phyloP scores from a whole-genome alignment of 768 basidiomycete species.

The Leccinum ochraceum region DNA sequence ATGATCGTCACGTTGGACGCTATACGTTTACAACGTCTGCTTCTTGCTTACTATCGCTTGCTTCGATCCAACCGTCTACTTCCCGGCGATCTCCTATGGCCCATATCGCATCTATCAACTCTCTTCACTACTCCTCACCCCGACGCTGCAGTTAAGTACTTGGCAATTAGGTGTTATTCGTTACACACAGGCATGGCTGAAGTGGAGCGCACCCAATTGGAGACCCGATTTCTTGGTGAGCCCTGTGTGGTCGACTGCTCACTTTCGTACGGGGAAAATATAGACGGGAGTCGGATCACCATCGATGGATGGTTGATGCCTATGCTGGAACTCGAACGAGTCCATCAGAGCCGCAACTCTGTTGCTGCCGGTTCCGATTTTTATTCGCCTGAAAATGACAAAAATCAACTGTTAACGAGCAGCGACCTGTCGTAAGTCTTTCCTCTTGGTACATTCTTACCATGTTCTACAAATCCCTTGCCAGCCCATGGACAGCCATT shows the following conservation, averaged over 20 bases:
- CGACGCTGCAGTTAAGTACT: constrained; percentile 61
- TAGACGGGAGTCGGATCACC: constrained; percentile 44
- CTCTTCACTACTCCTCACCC: constrained; percentile 54
- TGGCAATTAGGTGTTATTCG: constrained; percentile 80
- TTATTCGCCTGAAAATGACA: constrained; percentile 42
- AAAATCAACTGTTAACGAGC: constrained; percentile 37
- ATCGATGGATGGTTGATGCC: constrained; percentile 87
- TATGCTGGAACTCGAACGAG: constrained; percentile 61
- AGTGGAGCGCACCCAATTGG: constrained; percentile 65
- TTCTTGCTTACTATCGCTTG: constrained; percentile 83
- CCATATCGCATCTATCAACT: constrained; percentile 41
- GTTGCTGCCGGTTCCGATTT: constrained; percentile 48
- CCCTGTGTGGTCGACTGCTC: constrained; percentile 59
- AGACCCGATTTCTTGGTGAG: constrained; percentile 61
- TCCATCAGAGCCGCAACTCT: constrained; percentile 50
- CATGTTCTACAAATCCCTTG: constrained; percentile 16
- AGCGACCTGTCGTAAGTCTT: constrained; percentile 56
- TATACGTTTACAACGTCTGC: constrained; percentile 59
- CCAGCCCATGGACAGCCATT: constrained; percentile 57
- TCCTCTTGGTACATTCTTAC: neutral
- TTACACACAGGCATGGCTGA: constrained; percentile 79
- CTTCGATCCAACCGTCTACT: constrained; percentile 72
- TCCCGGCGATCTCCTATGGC: constrained; percentile 64
- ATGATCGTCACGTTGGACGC: constrained; percentile 38
- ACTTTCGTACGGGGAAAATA: constrained; percentile 53